Evolutionary conservation across 768 basidiomycete species (phyloP), one percentile per base, ranked within the genome.

Genomic region (Suillus sp.): DNA sequence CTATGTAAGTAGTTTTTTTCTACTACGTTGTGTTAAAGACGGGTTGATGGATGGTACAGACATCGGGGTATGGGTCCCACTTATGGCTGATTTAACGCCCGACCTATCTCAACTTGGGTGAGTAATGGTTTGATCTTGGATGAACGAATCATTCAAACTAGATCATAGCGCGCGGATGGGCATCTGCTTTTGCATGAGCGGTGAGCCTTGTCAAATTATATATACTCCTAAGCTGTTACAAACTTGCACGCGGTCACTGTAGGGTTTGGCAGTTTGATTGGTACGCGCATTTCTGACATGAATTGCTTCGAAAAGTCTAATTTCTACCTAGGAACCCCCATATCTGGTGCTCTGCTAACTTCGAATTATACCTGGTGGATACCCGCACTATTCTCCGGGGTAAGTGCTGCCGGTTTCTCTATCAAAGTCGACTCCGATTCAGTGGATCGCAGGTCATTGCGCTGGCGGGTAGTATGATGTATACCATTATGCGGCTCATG

Each of bases 261-360:
- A 70, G 66, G 60, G 35, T 53, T 67, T 8, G 75, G 68, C 35
- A 63, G 48, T 62, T 70, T 70, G 20, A 6, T 72, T 22, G 65
- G 65, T 67, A 65, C 34, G 66, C 76, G 70, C 20, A 55, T 59
- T 55, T 27, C 59, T 30, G 38, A 18, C 4, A 37, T 42, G 37
- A 8, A 7, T 3, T 9, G 20, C 30, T 22, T 16, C 18, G 18
- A 34, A n/a, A n/a, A 50, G 13, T 11, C 34, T n/a, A 55, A 40
- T 3, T 48, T 47, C 30, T 37, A 54, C 2, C 5, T 43, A 81
- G 86, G 85, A 6, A 81, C 83, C 0, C 87, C 87, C 1, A 78
- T 88, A 47, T 78, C 81, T n/a, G 86, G 87, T 0, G 82, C 83
- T 0, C 70, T 88, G n/a, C 79, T 89, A 5, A 80, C 84, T 0